Evolutionary conservation across 1,284 basidiomycete species (phyloP), one percentile per base, ranked within the genome.

Genomic region (Trichosporon faecale): DNA sequence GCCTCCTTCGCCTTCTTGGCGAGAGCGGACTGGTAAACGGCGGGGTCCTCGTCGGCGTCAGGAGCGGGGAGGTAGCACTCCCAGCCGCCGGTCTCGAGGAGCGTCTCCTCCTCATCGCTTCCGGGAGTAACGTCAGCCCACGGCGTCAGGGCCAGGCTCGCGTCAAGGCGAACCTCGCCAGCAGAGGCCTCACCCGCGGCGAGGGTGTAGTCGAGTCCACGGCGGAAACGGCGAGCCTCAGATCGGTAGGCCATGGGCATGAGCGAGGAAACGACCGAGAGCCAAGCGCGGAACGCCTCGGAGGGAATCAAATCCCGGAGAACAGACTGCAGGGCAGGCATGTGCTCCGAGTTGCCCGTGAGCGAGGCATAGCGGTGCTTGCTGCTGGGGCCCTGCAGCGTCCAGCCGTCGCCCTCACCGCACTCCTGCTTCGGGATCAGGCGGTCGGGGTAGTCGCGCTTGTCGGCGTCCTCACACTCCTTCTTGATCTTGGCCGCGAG

Each of bases 1-100:
- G 66, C 66, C 55, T 79, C 75, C 68, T 68, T 71, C 37, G 78
- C 81, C 80, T 79, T 77, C 67, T 80, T 82, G 31, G 79, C 81
- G 44, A 81, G 82, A 61, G 84, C 84, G 46, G 91, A 90, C 57
- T 93, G 91, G 83, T 97, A 98, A 18, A 97, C 91, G 2, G 94
- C 94, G 4, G 95, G 95, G 81, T 96, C 94, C 75, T 95, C 94
- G 74, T 92, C 92, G 79, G 93, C 94, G 74, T 95, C 91, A 72
- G 95, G 93, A 35, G 93, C 91, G 2, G 94, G 91, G 89, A 97
- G 93, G 82, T 97, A 98, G 81, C 94, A 96, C 89, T 97, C 94
- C 95, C 95, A 97, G 25, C 94, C 95, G 68, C 95, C 95, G 87
- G 93, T 93, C 73, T 92, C 84, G 33, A 80, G 66, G 64, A 83